Evolutionary conservation across 139 green algal species (phyloP), one percentile per base, ranked within the genome.

Genomic region (Chlorella sp.): DNA sequence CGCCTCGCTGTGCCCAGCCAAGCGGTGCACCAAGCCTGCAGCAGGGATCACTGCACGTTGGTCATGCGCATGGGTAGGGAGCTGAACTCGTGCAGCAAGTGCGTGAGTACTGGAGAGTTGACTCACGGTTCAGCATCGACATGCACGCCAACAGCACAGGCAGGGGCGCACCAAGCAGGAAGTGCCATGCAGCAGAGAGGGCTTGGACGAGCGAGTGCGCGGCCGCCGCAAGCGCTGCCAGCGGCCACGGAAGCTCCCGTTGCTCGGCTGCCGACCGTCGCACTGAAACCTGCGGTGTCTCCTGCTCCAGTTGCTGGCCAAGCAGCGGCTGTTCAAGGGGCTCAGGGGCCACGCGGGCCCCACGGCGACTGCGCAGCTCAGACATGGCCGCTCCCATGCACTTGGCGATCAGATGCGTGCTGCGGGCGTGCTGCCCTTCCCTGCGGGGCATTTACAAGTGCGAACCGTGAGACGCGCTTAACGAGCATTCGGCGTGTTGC

Each of bases 21-120:
- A 44, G 28, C 72, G 72, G 72, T 34, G 43, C 43, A 78, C 32
- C 72, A 60, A 48, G 30, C 72, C 72, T 78, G 72, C 43, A 48
- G 30, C 17, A 6, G 72, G 17, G 9, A n/a, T 20, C 14, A 32
- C 3, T 36, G 34, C 36, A 16, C 11, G 16, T 32, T 32, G 16
- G 3, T 46, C 19, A 13, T 9, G 17, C 30, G 2, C 13, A 28
- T 3, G 11, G 2, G 6, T 13, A 16, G 34, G 14, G n/a, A 73
- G 34, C 67, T 0, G 67, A 14, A 17, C 2, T 3, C 2, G 26
- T 34, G 60, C 60, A 36, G 60, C 2, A 2, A 5, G 17, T 14
- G 26, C 26, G 22, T 65, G 56, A 28, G 11, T 65, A n/a, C 20
- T 24, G 30, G 56, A 19, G 56, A 28, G 20, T n/a, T 28, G 20